These are phyloP conservation scores for Scedosporium boydii DNA, from an alignment of 2,329 filamentous ascomycete species.

Conservation along the genomic window DNA sequence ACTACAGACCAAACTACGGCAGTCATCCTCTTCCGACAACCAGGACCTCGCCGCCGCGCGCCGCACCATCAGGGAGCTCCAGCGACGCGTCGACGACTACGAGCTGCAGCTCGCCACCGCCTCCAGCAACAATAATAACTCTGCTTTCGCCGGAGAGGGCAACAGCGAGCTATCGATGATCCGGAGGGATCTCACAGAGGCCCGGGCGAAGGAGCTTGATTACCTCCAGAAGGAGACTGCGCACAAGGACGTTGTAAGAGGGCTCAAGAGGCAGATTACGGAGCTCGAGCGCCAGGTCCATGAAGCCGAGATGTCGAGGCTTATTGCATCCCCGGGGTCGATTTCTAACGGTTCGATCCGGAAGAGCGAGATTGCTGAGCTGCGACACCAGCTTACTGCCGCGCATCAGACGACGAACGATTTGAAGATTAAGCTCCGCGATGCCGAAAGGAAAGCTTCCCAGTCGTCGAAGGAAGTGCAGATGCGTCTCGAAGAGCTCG, in stretches of 20 bases:
- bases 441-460: slow-evolving; percentile 37
- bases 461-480: slow-evolving; percentile 38
- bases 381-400: slow-evolving; percentile 51
- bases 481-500: slow-evolving; percentile 43
- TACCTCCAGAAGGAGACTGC: slow-evolving; percentile 55
- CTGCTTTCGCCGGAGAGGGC: slow-evolving; percentile 27
- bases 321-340: slow-evolving; percentile 33
- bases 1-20: slow-evolving; percentile 35
- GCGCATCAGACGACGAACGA: slow-evolving; percentile 52
- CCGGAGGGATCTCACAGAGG: slow-evolving; percentile 51
- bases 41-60: slow-evolving; percentile 49
- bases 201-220: slow-evolving; percentile 57
- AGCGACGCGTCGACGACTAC: slow-evolving; percentile 48
- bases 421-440: slow-evolving; percentile 36
- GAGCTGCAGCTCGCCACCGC: slow-evolving; percentile 31
- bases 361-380: slow-evolving; percentile 46
- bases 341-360: slow-evolving; percentile 37
- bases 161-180: slow-evolving; percentile 49
- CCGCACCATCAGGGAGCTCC: slow-evolving; percentile 55
- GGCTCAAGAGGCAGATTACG: slow-evolving; percentile 53
- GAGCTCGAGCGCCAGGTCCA: slow-evolving; percentile 61
- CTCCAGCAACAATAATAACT: slow-evolving; percentile 11
- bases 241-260: slow-evolving; percentile 53
- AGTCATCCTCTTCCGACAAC: slow-evolving; percentile 37
- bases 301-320: slow-evolving; percentile 47